Base-by-base conservation (phyloP, 139 green algal genomes). In the Mesostigma viride region DNA sequence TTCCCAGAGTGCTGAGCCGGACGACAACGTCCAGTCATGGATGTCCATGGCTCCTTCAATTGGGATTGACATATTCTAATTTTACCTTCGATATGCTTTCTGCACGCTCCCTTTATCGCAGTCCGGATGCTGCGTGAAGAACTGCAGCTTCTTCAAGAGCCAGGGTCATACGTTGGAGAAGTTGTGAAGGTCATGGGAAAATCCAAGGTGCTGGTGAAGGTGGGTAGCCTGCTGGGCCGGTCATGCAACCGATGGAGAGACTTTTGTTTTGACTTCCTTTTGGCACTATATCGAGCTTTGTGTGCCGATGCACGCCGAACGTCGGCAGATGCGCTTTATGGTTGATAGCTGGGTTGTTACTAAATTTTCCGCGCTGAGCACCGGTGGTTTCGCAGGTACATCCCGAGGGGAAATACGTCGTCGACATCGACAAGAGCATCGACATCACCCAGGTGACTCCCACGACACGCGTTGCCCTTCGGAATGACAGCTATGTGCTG, bases 171-270 rank as follows among this genome's bases (percentile, higher is more conserved):
- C 74, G 94, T 99, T 14, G 94, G 94, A 0, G 94, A 99, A 67
- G 91, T 99, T 33, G 90, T 98, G 68, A 99, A 99, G 85, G 83
- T 96, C 27, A 99, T 99, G 94, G 92, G 93, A 51, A 99, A 99
- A 81, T 95, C 74, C 71, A 99, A 98, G 76, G 91, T 97, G 51
- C 84, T 99, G 51, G 91, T 97, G 11, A 99, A 99, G 79, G 75
- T 80, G 22, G 3, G 65, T 11, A 30, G 8, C 14, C 30, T 27
- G 59, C n/a, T n/a, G n/a, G n/a, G n/a, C n/a, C n/a, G n/a, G n/a
- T n/a, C n/a, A n/a, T n/a, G n/a, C n/a, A n/a, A n/a, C n/a, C n/a
- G n/a, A n/a, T n/a, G n/a, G n/a, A n/a, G n/a, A n/a, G n/a, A n/a
- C n/a, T 64, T 28, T 61, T 20, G 33, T 35, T 58, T 58, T n/a